These are phyloP conservation scores for Thielaviopsis euricoi DNA, from an alignment of 2,329 filamentous ascomycete genomes.

Conservation along the genomic window DNA sequence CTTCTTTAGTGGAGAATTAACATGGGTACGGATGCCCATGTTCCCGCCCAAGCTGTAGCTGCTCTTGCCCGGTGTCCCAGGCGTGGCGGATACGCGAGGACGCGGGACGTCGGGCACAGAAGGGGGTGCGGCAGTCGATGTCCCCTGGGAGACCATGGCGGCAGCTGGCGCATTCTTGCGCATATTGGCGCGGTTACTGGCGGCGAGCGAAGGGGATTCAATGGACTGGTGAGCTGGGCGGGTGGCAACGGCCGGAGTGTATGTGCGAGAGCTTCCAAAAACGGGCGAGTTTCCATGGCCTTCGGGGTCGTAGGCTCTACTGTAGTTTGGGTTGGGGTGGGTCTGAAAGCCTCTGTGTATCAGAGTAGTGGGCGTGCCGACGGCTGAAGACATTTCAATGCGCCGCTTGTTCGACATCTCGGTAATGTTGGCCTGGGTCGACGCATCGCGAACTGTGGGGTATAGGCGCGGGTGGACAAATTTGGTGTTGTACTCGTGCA, in stretches of 20 bases:
- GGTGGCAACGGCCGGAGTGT: conserved; percentile 15
- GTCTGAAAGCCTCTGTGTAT: conserved; percentile 65
- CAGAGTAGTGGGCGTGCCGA: conserved; percentile 39
- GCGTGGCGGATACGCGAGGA: conserved; percentile 1
- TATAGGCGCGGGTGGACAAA: conserved; percentile 85
- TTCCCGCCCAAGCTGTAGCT: conserved; percentile 44
- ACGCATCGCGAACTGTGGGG: conserved; percentile 59
- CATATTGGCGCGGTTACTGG: background rate
- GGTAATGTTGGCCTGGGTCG: conserved; percentile 53
- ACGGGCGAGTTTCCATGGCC: conserved; percentile 17
- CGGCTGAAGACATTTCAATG: conserved; percentile 16
- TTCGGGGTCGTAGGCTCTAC: conserved; percentile 55
- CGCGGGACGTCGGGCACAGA: background rate
- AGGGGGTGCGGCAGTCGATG: background rate
- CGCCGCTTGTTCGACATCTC: conserved; percentile 25
- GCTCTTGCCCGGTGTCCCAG: conserved; percentile 6
- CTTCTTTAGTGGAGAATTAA: conserved; percentile 71
- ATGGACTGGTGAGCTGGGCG: background rate
- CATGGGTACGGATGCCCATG: conserved; percentile 64
- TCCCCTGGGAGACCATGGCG: conserved; percentile 4
- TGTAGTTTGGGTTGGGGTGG: conserved; percentile 70
- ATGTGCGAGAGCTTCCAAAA: conserved; percentile 25
- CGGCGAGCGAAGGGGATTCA: conserved; percentile 1
- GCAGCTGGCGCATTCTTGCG: conserved; percentile 8
- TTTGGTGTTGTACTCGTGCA: conserved; percentile 92